Evolutionary conservation across 768 basidiomycete species (phyloP), one percentile per base, ranked within the genome.

Genomic region (Tulasnella sp.): DNA sequence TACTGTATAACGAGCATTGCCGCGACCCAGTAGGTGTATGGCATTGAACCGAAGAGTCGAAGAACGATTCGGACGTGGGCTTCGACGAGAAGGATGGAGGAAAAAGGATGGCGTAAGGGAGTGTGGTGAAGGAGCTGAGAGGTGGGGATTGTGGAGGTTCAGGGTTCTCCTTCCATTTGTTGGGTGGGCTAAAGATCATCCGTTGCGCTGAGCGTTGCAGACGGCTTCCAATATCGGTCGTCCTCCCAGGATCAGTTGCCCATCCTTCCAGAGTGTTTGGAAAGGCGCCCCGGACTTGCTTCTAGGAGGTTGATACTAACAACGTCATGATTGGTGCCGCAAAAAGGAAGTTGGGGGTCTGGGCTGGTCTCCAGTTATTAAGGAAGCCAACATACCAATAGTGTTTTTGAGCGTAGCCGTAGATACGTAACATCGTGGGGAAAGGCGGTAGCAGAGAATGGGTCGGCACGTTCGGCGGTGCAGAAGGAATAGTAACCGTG

Each of bases 1-100:
- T 84, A 82, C 77, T 87, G 42, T 40, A 89, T 78, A 42, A 91
- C 80, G 25, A 95, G 82, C 82, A 88, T 85, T 3, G 93, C 89
- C n/a, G 91, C 89, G 2, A 89, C 91, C 97, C 97, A 98, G 82
- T 94, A 95, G 0, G 89, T 84, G 68, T 91, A 84, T 0, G 97
- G 97, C 82, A 94, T 86, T 3, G 91, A 88, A 1, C 91, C 87
- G 29, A 89, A 89, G 15, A 92, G 85, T 8, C 96, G 91, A 1
- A 98, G 88, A 25, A 90, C 84, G 78, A 98, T 97, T 82, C 97
- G 97, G 1, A 90, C 91, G 80, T 98, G 93, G 0, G 94, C 92
- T 22, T 88, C 87, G 81, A 96, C 89, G 17, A 95, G 85, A 22
- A 97, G 84, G 49, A 91, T 84, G 49, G 85, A 81, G n/a, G 86